These are phyloP conservation scores for Daldinia vernicosa DNA, from an alignment of 495 filamentous ascomycete species.

Conservation along the genomic window DNA sequence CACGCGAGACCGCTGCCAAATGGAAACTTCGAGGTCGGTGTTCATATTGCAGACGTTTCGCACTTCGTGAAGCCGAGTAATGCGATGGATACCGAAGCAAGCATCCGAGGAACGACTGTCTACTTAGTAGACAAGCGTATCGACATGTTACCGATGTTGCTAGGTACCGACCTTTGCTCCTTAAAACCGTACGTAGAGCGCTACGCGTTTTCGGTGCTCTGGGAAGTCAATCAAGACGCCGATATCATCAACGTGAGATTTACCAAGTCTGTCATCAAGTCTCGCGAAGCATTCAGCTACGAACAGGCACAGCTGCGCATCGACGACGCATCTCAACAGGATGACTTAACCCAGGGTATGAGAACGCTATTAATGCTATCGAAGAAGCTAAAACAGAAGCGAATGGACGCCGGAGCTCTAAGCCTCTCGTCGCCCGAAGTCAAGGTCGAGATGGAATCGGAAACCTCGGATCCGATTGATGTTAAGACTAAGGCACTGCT, in stretches of 20 bases:
- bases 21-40: conserved; percentile 94
- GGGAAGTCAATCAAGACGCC: conserved; percentile 88
- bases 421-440: conserved; percentile 97
- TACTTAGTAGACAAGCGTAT: conserved; percentile 99
- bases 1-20: conserved; percentile 87
- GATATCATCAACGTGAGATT: conserved; percentile 84
- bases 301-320: conserved; percentile 94
- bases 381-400: conserved; percentile 92
- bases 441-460: conserved; percentile 89
- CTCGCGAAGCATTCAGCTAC: conserved; percentile 97
- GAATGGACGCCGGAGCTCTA: conserved; percentile 93
- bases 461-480: conserved; percentile 95
- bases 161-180: conserved; percentile 96
- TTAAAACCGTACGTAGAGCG: conserved; percentile 97
- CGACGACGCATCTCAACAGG: conserved; percentile 83
- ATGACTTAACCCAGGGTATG: conserved; percentile 91
- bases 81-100: conserved; percentile 95
- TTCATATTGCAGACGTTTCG: conserved; percentile 99
- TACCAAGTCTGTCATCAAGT: conserved; percentile 97
- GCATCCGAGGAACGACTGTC: conserved; percentile 92
- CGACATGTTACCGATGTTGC: conserved; percentile 95
- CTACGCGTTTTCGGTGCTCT: conserved; percentile 93
- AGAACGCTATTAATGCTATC: conserved; percentile 86
- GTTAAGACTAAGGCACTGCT: conserved; percentile 92
- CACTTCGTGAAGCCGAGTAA: conserved; percentile 98